Evolutionary conservation across 2,329 filamentous ascomycete species (phyloP), one percentile per base, ranked within the genome.

Genomic region (Aspergillus calidoustus): DNA sequence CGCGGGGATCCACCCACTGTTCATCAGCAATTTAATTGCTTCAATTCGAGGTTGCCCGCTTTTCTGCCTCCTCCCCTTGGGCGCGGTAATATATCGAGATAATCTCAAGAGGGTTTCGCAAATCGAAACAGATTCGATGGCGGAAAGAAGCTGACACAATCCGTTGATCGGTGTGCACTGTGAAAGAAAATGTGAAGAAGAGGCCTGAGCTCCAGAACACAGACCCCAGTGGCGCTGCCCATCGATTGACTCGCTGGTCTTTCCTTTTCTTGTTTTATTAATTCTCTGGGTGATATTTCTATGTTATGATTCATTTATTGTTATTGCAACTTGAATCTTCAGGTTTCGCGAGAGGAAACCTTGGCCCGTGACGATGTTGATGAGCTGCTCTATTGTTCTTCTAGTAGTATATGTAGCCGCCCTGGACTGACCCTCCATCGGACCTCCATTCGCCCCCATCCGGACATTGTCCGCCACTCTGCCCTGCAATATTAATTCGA

Each of bases 141-240:
- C 28, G 28, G 34, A 41, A 52, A 19, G 50, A 53, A 31, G 50
- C 50, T 28, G 34, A 53, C 34, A 41, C 30, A 23, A 34, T 52
- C 34, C n/a, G 34, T 38, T 43, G 31, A 53, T 53, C 31, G 34
- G 31, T 53, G 50, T 41, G 50, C 23, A 15, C 43, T 9, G n/a
- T 46, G 9, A 41, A 28, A 30, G 49, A 13, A 15, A 53, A 53
- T 19, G 50, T 53, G 9, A 38, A 38, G 43, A 56, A 63, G 64
- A 59, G 64, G 64, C 64, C 64, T 66, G 64, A 66, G 64, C 64
- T 62, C 54, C 19, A 19, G 43, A 19, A 19, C 43, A 46, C 43
- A 46, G 43, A 19, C 43, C 43, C 43, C 46, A 48, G 46, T 48
- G 46, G 19, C 46, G 46, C 46, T 48, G 28, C 34, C 34, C 4